Evolutionary conservation across 805 yeast species (phyloP).

Genomic region (Kazachstania bromeliacearum): DNA sequence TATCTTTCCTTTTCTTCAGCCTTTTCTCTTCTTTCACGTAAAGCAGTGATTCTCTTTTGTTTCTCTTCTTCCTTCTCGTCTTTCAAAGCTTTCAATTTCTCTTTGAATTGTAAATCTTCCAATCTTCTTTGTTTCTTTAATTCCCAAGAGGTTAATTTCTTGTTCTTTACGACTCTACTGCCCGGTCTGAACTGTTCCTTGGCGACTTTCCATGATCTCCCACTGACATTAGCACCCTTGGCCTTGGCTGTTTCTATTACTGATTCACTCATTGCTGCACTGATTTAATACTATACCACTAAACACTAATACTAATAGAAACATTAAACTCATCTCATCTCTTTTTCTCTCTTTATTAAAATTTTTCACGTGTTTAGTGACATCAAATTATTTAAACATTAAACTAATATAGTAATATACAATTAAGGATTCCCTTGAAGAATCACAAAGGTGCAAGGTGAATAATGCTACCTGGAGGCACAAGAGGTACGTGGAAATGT

Average conservation of each 20-base stretch:
- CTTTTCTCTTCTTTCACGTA: conserved; percentile 67
- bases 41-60: conserved; percentile 41
- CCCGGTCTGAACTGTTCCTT: conserved; percentile 61
- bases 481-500: no score
- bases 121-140: conserved; percentile 56
- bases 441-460: no score
- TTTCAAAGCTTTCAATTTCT: conserved; percentile 60
- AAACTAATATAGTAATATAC: no score
- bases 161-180: conserved; percentile 45
- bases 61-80: conserved; percentile 64
- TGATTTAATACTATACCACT: no score
- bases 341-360: no score
- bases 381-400: no score
- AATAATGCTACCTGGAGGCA: no score
- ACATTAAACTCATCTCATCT: not conserved
- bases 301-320: no score
- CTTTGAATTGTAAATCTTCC: conserved; percentile 58
- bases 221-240: conserved; percentile 48
- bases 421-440: no score
- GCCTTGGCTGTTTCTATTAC: conserved; percentile 3
- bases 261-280: conserved; percentile 1
- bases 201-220: conserved; percentile 63
- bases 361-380: no score
- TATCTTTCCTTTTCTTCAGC: conserved; percentile 86
- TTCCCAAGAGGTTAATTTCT: conserved; percentile 46